Base-by-base conservation (phyloP, 441 rosid genomes). In the Jatropha multifida region DNA sequence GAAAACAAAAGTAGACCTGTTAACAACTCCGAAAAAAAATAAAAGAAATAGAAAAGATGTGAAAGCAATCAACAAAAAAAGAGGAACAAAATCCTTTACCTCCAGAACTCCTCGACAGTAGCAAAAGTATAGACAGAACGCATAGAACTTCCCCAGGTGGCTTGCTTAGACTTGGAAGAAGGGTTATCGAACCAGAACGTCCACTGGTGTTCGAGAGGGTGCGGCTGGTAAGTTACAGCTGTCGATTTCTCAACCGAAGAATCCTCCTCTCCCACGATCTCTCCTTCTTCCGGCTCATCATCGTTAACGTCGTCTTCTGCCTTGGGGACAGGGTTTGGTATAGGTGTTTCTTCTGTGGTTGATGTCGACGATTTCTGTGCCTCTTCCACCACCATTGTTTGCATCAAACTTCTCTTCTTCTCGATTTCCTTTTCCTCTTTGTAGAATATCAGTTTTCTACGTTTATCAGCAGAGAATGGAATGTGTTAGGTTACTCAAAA, bases 141-240 rank as follows among this genome's bases (percentile, higher is more conserved):
- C 84, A 92, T 84, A 32, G 91, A 83, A 68, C 85, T 85, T n/a
- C 96, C 99, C 98, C 97, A 94, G 60, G 81, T 26, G 49, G 84
- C 62, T 65, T 86, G 93, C 69, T 85, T 92, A 7, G 78, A 62
- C 85, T 89, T 96, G 23, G 85, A 88, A 17, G 78, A 59, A 2
- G 91, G 92, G 52, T 85, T 90, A 72, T 94, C 97, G 71, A 92
- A 94, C 97, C 99, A 94, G 79, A 91, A 92, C 23, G 97, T 92
- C 98, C 97, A 94, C 0, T 88, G 82, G 62, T 88, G 90, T 77
- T 90, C 93, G 49, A 94, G 92, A 0, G 86, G 94, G 78, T 94
- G 93, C 10, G 89, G 80, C 77, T 88, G 74, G 66, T 82, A 76
- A 8, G 73, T 74, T 20, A 48, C 68, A 14, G 69, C 77, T 72